These are phyloP conservation scores for Scedosporium minutisporum DNA, from an alignment of 2,329 filamentous ascomycete species.

Conservation along the genomic window DNA sequence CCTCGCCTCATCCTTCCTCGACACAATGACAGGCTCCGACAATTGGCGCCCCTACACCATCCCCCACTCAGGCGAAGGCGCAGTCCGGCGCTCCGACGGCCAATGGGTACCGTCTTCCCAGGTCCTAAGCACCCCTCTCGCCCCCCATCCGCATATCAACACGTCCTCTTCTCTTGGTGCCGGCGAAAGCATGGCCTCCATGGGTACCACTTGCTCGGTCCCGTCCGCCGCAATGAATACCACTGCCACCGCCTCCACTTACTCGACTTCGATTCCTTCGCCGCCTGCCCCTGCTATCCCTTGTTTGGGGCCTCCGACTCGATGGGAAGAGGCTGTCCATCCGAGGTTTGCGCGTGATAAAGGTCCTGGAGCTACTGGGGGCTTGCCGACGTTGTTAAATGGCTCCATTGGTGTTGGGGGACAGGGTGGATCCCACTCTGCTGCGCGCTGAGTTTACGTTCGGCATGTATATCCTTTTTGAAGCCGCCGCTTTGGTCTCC, in stretches of 20 bases:
- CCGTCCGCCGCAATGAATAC: constrained; percentile 2
- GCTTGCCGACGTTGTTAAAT: background rate
- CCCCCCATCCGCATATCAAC: background rate
- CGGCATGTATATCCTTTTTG: too few species aligned
- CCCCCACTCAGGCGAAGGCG: constrained; percentile 9
- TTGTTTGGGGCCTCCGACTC: background rate
- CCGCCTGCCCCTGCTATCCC: background rate
- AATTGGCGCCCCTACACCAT: constrained; percentile 9
- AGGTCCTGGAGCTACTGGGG: background rate
- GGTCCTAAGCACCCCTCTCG: background rate
- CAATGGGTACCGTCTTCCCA: background rate
- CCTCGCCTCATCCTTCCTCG: constrained; percentile 2
- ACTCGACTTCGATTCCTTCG: background rate
- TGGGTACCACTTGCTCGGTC: background rate
- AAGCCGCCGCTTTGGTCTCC: too few species aligned
- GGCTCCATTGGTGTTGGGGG: too few species aligned
- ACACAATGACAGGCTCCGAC: constrained; percentile 1
- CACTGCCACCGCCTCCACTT: background rate
- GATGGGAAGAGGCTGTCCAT: background rate
- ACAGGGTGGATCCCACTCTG: too few species aligned
- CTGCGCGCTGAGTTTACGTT: too few species aligned
- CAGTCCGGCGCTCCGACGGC: constrained; percentile 8
- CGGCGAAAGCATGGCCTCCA: background rate
- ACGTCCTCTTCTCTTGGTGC: background rate
- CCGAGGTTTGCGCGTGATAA: background rate